These are phyloP conservation scores for Flaveria linearis DNA, from an alignment of 129 eudicot genomes.

Conservation along the genomic window DNA sequence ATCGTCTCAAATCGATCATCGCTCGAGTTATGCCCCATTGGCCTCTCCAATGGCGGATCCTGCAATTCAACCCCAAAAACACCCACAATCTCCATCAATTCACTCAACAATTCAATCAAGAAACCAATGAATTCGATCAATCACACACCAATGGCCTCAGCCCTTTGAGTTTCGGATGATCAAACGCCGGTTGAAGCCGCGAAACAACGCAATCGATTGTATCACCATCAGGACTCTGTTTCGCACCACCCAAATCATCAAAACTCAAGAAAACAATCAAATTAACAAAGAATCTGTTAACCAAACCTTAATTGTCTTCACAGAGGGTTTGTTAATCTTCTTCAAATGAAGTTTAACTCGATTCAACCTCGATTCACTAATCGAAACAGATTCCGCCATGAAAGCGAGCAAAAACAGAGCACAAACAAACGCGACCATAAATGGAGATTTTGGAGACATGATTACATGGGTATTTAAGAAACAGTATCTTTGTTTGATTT, in stretches of 20 bases:
- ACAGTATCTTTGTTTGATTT: conserved; percentile 41
- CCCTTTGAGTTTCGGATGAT: conserved; percentile 88
- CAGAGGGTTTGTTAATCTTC: conserved; percentile 69
- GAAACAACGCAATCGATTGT: conserved; percentile 73
- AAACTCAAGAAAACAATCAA: neutral
- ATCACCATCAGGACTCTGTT: conserved; percentile 96
- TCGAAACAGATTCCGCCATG: conserved; percentile 33
- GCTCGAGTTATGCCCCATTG: conserved; percentile 48
- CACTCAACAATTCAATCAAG: neutral
- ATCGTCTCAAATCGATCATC: conserved; percentile 37
- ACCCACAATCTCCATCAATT: neutral
- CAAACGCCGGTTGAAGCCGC: conserved; percentile 98
- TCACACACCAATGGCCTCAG: conserved; percentile 76
- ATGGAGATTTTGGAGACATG: conserved; percentile 51
- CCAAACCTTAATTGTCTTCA: conserved; percentile 79
- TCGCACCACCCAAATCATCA: conserved; percentile 25
- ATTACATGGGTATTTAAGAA: conserved; percentile 30
- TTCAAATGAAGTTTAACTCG: conserved; percentile 26
- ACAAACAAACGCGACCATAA: conserved; percentile 47
- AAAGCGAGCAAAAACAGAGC: conserved; percentile 34
- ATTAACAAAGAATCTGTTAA: neutral
- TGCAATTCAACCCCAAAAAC: conserved; percentile 24
- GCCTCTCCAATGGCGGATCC: conserved; percentile 76
- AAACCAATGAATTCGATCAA: neutral
- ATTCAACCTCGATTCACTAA: conserved; percentile 60